Base-by-base conservation (phyloP, 306 rosid species). In the Mimosa bimucronata region DNA sequence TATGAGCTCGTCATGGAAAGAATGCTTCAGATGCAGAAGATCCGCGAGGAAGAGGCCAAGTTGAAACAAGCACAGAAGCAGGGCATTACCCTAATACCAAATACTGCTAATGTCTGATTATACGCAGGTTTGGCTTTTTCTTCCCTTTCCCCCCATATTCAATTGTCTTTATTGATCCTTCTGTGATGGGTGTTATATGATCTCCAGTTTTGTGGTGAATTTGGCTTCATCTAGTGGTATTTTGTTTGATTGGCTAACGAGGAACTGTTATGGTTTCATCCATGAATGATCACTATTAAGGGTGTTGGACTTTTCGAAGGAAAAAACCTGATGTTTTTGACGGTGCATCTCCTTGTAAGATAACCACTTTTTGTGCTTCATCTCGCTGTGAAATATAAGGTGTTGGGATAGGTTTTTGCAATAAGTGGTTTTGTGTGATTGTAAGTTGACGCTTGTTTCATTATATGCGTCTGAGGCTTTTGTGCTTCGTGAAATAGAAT, bases 1-100 rank as follows among this genome's bases (percentile, higher is more conserved):
- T 95, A 95, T 82, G 98, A 95, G 81, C 98, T 95, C 41, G 90
- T 95, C 65, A 95, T 95, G 98, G 99, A 93, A 84, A 68, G 98
- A 50, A 93, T 95, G 99, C 93, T 95, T 23, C 82, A 83, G 91
- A 93, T 95, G 99, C 96, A 95, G 85, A 91, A 91, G 96, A 90
- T 95, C 83, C 97, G 91, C 10, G 86, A 91, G 61, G 75, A 85
- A 13, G 84, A 89, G 58, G 84, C 88, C 75, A 30, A 71, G 37
- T 77, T 73, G 66, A 89, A 85, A 64, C 89, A 85, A 31, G 5
- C 83, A 9, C 80, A 67, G 81, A 64, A 85, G 25, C 86, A 83
- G 57, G 86, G 84, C 46, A 80, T 89, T 79, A 81, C 92, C 66
- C 92, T 92, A 82, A 79, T 92, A 29, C 97, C 98, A 67, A 91